These are phyloP conservation scores for Mortierella sp. DNA, from an alignment of 371 early-diverging fungal genomes.

Conservation along the genomic window DNA sequence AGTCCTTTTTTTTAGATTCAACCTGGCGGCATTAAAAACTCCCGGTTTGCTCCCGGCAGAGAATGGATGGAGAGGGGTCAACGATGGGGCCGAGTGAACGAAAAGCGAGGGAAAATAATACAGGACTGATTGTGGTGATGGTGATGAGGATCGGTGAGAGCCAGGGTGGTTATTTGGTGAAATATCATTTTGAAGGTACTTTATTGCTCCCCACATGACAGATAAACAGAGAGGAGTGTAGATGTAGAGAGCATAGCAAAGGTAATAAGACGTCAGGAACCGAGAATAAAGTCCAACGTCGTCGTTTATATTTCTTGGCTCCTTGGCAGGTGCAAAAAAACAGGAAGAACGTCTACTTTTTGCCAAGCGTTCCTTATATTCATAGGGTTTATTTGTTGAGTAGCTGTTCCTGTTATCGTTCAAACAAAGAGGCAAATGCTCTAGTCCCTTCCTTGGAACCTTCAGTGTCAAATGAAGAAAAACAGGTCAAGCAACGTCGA, in stretches of 20 bases:
- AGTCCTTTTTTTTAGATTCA: not conserved
- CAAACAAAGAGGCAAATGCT: not conserved
- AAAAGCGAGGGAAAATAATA: not conserved
- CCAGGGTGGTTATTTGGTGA: not conserved
- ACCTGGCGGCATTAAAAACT: slow-evolving; percentile 3
- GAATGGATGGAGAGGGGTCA: not conserved
- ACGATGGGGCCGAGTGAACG: not conserved
- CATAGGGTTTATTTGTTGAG: not conserved
- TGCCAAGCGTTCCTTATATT: not conserved
- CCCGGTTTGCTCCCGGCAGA: not conserved
- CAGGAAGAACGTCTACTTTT: not conserved
- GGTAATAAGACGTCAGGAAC: not conserved
- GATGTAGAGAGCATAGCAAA: not conserved
- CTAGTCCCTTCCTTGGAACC: not conserved
- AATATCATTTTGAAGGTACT: not conserved
- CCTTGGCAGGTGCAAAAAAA: not conserved
- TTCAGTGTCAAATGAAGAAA: not conserved
- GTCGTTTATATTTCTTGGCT: not conserved
- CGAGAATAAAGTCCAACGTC: not conserved
- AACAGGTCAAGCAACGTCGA: not conserved
- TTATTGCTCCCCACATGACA: not conserved
- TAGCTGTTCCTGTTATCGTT: not conserved
- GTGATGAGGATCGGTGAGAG: not conserved
- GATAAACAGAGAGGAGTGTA: no score
- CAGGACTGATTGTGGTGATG: not conserved